Conservation (phyloP, 2,329 filamentous ascomycete genomes). For the Arthrobotrys conoides region DNA sequence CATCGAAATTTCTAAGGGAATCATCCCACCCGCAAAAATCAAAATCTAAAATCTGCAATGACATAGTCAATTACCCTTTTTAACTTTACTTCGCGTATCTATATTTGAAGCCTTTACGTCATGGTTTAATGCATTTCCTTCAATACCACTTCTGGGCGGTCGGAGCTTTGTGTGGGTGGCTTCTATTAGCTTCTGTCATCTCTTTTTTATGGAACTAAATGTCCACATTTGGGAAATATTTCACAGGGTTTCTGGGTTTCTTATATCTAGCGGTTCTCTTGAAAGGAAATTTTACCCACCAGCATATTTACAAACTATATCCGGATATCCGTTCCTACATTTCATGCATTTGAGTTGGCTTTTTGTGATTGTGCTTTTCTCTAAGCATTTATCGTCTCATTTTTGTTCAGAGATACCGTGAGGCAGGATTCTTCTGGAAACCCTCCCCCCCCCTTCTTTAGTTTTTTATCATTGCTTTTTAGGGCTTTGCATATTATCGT, state of each 20-base stretch:
- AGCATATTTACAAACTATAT: constrained; percentile 24
- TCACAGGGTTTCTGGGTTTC: constrained; percentile 41
- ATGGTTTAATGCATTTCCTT: constrained; percentile 58
- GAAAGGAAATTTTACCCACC: constrained; percentile 46
- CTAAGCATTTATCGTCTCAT: constrained; percentile 7
- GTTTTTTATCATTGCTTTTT: not conserved
- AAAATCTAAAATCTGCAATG: constrained; percentile 36
- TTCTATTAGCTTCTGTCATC: constrained; percentile 29
- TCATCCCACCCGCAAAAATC: constrained; percentile 56
- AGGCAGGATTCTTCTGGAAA: constrained; percentile 47
- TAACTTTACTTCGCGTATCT: constrained; percentile 50
- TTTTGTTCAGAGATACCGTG: constrained; percentile 43
- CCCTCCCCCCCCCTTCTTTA: not conserved
- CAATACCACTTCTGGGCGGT: constrained; percentile 42
- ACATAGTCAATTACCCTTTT: constrained; percentile 39
- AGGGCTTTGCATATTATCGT: constrained; percentile 11
- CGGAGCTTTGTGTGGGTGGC: constrained; percentile 57
- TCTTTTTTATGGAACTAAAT: constrained; percentile 12
- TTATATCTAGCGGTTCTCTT: constrained; percentile 53
- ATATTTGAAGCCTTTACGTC: constrained; percentile 53
- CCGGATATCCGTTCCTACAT: constrained; percentile 15
- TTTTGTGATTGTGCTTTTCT: constrained; percentile 20
- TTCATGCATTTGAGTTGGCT: constrained; percentile 31
- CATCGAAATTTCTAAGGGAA: constrained; percentile 56
- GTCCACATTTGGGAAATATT: constrained; percentile 28